Conservation (phyloP, 345 rosid species). For the Psidium friedrichsthalianum region DNA sequence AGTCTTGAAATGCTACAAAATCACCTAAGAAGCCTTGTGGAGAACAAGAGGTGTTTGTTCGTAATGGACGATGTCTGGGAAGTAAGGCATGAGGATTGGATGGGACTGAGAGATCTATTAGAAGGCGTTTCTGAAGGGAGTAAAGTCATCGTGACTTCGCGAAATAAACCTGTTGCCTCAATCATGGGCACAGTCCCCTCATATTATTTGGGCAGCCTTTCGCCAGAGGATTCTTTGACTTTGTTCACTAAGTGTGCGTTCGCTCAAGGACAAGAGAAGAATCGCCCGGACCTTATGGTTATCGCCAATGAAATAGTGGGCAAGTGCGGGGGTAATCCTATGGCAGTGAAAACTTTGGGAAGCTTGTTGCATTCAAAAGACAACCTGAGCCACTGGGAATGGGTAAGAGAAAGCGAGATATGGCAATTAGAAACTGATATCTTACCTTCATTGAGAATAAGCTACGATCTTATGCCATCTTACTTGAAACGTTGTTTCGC, state of each 20-base stretch:
- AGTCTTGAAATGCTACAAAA: background rate
- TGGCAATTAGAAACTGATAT: background rate
- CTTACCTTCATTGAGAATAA: slow-evolving; percentile 9
- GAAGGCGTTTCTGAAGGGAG: slow-evolving; percentile 2
- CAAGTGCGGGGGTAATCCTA: slow-evolving; percentile 13
- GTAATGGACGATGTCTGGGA: background rate
- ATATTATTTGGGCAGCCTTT: background rate
- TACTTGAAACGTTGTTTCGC: slow-evolving; percentile 29
- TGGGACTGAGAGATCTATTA: background rate
- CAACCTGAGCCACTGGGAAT: background rate
- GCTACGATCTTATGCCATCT: slow-evolving; percentile 23
- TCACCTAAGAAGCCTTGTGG: background rate
- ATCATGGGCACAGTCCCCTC: background rate
- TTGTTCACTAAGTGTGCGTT: slow-evolving; percentile 6
- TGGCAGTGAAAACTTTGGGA: slow-evolving; percentile 11
- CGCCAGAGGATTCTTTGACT: background rate
- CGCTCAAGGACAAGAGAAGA: background rate
- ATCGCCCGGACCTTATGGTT: background rate
- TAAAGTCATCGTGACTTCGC: slow-evolving; percentile 6
- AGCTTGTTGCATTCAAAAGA: slow-evolving; percentile 1
- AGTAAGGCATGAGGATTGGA: background rate
- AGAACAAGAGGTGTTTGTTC: background rate
- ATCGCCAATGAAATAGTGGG: slow-evolving; percentile 3
- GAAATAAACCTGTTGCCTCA: background rate
- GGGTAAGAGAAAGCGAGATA: slow-evolving; percentile 6